These are phyloP conservation scores for Hondaea fermentalgiana DNA, from an alignment of 108 stramenopile genomes.

Conservation along the genomic window DNA sequence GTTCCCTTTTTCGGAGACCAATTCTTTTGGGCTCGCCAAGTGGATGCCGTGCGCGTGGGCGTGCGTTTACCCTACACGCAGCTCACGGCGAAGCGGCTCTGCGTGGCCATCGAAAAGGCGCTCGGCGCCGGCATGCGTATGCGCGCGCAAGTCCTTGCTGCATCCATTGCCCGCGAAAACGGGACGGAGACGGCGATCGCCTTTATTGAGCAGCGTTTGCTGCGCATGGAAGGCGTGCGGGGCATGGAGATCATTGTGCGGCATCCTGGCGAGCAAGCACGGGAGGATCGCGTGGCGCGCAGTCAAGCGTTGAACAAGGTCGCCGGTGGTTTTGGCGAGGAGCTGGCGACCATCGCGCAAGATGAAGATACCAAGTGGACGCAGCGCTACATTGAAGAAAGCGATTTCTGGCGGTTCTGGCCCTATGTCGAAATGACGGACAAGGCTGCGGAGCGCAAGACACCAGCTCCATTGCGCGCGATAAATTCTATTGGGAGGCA, in stretches of 20 bases:
- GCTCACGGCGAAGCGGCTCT: not conserved
- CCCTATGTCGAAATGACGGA: not conserved
- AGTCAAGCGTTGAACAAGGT: not conserved
- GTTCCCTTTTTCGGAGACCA: constrained; percentile 56
- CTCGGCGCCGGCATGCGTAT: not conserved
- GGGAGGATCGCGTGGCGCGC: not conserved
- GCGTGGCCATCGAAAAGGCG: constrained; percentile 9
- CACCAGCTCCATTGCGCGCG: not conserved
- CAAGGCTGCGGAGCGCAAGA: not conserved
- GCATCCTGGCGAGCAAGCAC: not conserved
- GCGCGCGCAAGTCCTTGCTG: constrained; percentile 3
- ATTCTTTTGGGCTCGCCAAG: not conserved
- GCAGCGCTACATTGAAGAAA: not conserved
- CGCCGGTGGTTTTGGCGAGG: not conserved
- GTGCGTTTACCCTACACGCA: not conserved
- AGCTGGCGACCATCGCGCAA: not conserved
- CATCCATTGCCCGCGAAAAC: not conserved
- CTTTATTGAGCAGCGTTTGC: not conserved
- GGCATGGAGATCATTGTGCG: not conserved
- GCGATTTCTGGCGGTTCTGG: not conserved
- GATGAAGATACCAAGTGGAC: not conserved
- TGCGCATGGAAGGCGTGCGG: not conserved
- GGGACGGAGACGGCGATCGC: not conserved
- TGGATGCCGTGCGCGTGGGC: not conserved
- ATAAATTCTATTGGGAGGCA: not conserved